Evolutionary conservation across 345 rosid genomes (phyloP).

Genomic region (Reutealis trisperma): DNA sequence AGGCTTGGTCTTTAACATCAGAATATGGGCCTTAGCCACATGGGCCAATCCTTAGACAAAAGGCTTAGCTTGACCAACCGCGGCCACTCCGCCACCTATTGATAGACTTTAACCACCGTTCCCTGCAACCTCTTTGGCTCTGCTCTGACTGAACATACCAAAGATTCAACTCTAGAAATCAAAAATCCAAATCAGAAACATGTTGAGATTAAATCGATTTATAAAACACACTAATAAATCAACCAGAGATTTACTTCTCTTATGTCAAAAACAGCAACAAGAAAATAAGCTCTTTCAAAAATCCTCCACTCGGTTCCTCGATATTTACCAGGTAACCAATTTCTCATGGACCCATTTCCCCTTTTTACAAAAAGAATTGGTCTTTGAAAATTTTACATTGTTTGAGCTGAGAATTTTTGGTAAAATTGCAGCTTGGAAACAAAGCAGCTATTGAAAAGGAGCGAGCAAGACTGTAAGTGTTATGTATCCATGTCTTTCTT

Average conservation of each 20-base stretch:
- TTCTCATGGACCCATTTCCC: background rate
- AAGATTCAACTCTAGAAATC: background rate
- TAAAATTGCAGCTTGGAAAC: conserved; percentile 54
- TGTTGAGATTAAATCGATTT: conserved; percentile 21
- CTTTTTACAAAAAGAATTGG: background rate
- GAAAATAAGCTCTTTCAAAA: conserved; percentile 32
- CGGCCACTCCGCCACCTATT: background rate
- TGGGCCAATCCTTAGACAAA: background rate
- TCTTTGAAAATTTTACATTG: background rate
- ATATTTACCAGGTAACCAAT: conserved; percentile 53
- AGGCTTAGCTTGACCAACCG: background rate
- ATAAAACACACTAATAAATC: background rate
- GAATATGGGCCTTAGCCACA: background rate
- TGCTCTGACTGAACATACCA: background rate
- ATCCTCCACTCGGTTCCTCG: conserved; percentile 66
- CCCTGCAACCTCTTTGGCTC: too few relatives aligned
- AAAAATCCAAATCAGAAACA: background rate
- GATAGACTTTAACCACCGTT: background rate
- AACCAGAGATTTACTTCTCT: background rate
- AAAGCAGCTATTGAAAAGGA: conserved; percentile 75
- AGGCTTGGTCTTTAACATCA: background rate
- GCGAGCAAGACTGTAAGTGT: conserved; percentile 85
- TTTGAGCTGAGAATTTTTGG: conserved; percentile 9
- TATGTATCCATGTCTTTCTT: background rate
- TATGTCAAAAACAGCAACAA: background rate